phyloP scores from a whole-genome alignment of 1,139 yeast species.

The Zhuliangozyma blackwelliae region DNA sequence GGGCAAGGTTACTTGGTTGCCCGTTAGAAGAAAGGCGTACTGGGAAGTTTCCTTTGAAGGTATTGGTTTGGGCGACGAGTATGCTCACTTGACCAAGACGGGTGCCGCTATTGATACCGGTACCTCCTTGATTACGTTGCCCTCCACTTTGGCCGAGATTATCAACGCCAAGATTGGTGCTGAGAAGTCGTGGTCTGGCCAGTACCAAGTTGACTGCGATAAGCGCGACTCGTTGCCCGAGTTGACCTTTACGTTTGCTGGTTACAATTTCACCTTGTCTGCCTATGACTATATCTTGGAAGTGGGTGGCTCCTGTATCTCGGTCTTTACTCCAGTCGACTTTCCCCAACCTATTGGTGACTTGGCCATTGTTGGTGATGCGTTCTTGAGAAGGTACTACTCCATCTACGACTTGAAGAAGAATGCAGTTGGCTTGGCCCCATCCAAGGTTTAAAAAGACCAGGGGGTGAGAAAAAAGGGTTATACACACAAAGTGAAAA shows the following conservation, averaged over 20 bases:
- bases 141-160: slow-evolving; percentile 92
- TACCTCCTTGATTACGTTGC: slow-evolving; percentile 91
- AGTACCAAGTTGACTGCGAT: slow-evolving; percentile 87
- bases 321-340: slow-evolving; percentile 96
- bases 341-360: slow-evolving; percentile 97
- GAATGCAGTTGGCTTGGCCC: slow-evolving; percentile 91
- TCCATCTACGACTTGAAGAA: slow-evolving; percentile 87
- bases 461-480: neutral
- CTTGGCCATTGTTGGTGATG: slow-evolving; percentile 92
- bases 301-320: slow-evolving; percentile 89
- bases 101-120: slow-evolving; percentile 99
- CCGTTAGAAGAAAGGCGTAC: slow-evolving; percentile 98
- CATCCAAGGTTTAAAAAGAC: slow-evolving; percentile 9
- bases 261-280: slow-evolving; percentile 83
- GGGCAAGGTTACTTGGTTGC: slow-evolving; percentile 90
- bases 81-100: slow-evolving; percentile 71
- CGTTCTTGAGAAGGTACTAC: slow-evolving; percentile 92
- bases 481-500: too few species aligned
- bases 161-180: slow-evolving; percentile 96
- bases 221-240: slow-evolving; percentile 82
- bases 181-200: slow-evolving; percentile 94
- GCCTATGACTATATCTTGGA: slow-evolving; percentile 92
- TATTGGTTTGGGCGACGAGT: slow-evolving; percentile 85
- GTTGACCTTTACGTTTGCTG: slow-evolving; percentile 81
- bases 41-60: slow-evolving; percentile 97